Evolutionary conservation across 1,284 basidiomycete genomes (phyloP), one percentile per base, ranked within the genome.

Genomic region (Salmacisia buchloeana): DNA sequence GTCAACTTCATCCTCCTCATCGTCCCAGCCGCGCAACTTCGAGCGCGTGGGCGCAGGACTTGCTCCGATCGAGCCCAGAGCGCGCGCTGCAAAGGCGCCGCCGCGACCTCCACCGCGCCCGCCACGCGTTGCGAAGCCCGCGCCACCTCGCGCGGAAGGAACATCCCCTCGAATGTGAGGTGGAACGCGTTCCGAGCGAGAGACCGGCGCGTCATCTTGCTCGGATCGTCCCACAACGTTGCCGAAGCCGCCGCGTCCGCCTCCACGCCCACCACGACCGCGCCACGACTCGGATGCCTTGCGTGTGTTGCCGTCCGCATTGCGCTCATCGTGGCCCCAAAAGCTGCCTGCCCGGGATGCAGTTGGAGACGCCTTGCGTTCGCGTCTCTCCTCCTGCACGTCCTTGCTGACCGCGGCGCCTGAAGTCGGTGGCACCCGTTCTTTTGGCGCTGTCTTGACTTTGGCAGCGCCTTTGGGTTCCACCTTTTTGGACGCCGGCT

Each of bases 311-410:
- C 56, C 56, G 23, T 58, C 56, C 29, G 38, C 21, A 3, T 36
- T 31, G 5, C 56, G 56, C 56, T 58, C 56, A 38, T 58, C 56
- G 34, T 58, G 56, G 23, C 56, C 56, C 56, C 56, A 58, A 18
- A 58, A 58, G n/a, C 25, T 21, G 23, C 56, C 56, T 13, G 38
- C 33, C 3, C 56, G 56, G 25, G 56, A 34, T 18, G 34, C 38
- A 21, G 13, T 18, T 18, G 56, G n/a, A 3, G 56, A 34, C 6
- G 35, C 25, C n/a, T n/a, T 5, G 3, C 36, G 34, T 5, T 58
- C 56, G 56, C 35, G n/a, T 9, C 12, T 21, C 15, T 29, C 38
- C 34, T 58, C 35, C 34, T 58, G 56, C 5, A 35, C 35, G 46
- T 33, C 46, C 46, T n/a, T 15, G 39, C 15, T 43, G 39, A 18